Evolutionary conservation across 1,139 yeast genomes (phyloP).

Genomic region (Lodderomyces elongisporus): DNA sequence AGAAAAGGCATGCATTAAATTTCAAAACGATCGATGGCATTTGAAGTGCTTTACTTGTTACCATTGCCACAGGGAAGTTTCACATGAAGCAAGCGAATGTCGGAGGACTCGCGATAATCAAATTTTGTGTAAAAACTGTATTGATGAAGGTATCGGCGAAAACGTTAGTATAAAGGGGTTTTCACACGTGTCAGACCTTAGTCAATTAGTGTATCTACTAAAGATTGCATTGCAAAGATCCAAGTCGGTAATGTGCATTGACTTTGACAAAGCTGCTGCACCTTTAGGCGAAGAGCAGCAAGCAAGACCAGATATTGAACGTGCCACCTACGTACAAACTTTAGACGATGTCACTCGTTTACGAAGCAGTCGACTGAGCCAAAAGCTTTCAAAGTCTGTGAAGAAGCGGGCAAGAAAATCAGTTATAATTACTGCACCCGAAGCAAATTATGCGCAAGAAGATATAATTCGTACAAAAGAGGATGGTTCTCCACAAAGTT

Average conservation of each 20-base stretch:
- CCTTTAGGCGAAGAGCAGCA: background rate
- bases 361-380: slow-evolving; percentile 69
- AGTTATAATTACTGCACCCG: slow-evolving; percentile 49
- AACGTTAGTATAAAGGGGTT: too few relatives aligned
- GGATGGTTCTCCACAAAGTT: slow-evolving; percentile 1
- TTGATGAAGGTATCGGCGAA: too few relatives aligned
- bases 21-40: slow-evolving; percentile 76
- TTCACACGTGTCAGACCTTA: slow-evolving; percentile 62
- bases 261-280: slow-evolving; percentile 7
- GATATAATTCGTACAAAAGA: slow-evolving; percentile 14
- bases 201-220: slow-evolving; percentile 70
- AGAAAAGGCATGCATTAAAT: slow-evolving; percentile 72
- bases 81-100: too few relatives aligned
- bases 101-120: too few relatives aligned
- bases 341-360: slow-evolving; percentile 73
- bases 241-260: slow-evolving; percentile 54
- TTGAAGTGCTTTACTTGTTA: slow-evolving; percentile 63
- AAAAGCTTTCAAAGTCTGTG: slow-evolving; percentile 52
- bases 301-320: background rate
- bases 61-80: slow-evolving; percentile 39
- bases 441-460: slow-evolving; percentile 38
- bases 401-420: slow-evolving; percentile 46
- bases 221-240: slow-evolving; percentile 84
- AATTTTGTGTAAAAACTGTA: too few relatives aligned
- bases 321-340: slow-evolving; percentile 50